These are phyloP conservation scores for Penicillium desertorum DNA, from an alignment of 495 filamentous ascomycete genomes.

Conservation along the genomic window DNA sequence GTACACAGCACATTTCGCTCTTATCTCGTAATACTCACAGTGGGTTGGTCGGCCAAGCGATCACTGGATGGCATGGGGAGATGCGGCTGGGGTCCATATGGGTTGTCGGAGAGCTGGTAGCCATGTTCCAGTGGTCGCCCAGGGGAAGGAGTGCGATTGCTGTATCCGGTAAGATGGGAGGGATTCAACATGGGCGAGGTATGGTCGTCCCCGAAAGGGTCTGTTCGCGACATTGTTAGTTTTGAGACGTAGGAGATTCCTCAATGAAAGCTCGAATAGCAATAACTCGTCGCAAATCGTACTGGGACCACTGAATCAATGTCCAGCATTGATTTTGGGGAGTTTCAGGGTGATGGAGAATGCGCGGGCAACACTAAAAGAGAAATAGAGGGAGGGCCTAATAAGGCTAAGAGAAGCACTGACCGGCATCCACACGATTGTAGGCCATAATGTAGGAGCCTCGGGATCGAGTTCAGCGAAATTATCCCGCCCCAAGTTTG, in stretches of 20 bases:
- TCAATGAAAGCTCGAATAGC: slow-evolving; percentile 12
- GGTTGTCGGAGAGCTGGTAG: slow-evolving; percentile 71
- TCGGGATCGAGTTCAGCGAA: slow-evolving; percentile 25
- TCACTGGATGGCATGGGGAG: slow-evolving; percentile 74
- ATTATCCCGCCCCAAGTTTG: slow-evolving; percentile 27
- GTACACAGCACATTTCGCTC: not conserved
- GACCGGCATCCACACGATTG: slow-evolving; percentile 70
- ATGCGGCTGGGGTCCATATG: slow-evolving; percentile 53
- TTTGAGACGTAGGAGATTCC: not conserved
- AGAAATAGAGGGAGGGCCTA: slow-evolving; percentile 11
- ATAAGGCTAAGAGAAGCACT: slow-evolving; percentile 38
- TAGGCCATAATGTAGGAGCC: slow-evolving; percentile 51
- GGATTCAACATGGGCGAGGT: slow-evolving; percentile 54
- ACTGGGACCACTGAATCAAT: slow-evolving; percentile 21
- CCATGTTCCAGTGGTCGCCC: slow-evolving; percentile 57
- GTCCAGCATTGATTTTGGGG: slow-evolving; percentile 21
- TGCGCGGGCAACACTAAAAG: slow-evolving; percentile 20
- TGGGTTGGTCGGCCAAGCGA: slow-evolving; percentile 68
- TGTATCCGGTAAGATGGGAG: slow-evolving; percentile 48
- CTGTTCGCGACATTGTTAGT: slow-evolving; percentile 32
- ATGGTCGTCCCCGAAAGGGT: slow-evolving; percentile 57
- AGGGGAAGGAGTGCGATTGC: slow-evolving; percentile 51
- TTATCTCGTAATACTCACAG: slow-evolving; percentile 49
- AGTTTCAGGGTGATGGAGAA: slow-evolving; percentile 16
- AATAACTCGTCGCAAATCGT: slow-evolving; percentile 3